Percentiles rank a stretch among this genome's conserved stretches.
phyloP scores from a whole-genome alignment of 1,284 basidiomycete genomes.

The Paramarasmius palmivorus region DNA sequence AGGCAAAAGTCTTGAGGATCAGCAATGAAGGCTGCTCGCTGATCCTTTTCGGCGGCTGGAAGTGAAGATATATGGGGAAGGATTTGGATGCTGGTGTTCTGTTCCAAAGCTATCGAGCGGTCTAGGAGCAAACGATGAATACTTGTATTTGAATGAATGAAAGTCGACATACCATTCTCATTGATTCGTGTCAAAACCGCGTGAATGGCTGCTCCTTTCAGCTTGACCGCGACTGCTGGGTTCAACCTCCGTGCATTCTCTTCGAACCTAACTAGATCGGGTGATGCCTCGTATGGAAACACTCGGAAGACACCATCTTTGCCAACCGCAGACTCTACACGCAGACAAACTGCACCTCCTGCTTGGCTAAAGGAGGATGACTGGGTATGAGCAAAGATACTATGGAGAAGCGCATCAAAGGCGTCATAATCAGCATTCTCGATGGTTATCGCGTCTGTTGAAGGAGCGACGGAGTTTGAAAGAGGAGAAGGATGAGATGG shows the following conservation, averaged over 20 bases:
- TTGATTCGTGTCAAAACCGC: neutral
- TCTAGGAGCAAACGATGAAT: constrained; percentile 76
- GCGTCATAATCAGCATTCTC: constrained; percentile 13
- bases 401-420: constrained; percentile 15
- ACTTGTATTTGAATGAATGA: constrained; percentile 37
- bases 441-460: constrained; percentile 1
- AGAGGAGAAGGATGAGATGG: neutral
- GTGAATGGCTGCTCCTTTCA: neutral
- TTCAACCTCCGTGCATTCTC: constrained; percentile 68
- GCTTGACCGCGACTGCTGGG: constrained; percentile 71
- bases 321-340: constrained; percentile 66
- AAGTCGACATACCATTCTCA: neutral
- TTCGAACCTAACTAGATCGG: constrained; percentile 13
- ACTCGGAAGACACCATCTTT: constrained; percentile 46
- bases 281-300: constrained; percentile 65
- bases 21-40: constrained; percentile 83
- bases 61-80: constrained; percentile 62
- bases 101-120: constrained; percentile 64
- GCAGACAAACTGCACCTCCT: constrained; percentile 67
- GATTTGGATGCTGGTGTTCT: constrained; percentile 64
- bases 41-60: constrained; percentile 75
- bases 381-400: constrained; percentile 47
- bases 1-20: constrained; percentile 11
- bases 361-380: constrained; percentile 77
- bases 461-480: neutral